A percentile compares a stretch with the other conserved stretches of the same genome.
phyloP scores from a whole-genome alignment of 495 filamentous ascomycete genomes.

The Talaromyces nanjingensis region DNA sequence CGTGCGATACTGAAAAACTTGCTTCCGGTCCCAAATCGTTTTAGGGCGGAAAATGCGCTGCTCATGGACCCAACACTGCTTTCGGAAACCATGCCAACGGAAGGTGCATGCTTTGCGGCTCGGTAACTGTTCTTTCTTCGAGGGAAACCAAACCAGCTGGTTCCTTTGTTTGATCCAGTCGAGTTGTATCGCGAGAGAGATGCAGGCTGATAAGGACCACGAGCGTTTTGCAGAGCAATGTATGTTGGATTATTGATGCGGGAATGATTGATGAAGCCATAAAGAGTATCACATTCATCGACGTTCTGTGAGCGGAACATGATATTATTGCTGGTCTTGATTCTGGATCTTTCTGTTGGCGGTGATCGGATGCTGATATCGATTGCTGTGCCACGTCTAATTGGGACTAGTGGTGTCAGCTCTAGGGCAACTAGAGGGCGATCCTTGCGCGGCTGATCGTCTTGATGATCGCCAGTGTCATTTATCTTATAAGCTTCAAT shows the following conservation, averaged over 20 bases:
- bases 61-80: constrained; percentile 52
- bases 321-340: constrained; percentile 66
- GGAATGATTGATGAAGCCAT: constrained; percentile 72
- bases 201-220: constrained; percentile 31
- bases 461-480: constrained; percentile 12
- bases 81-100: constrained; percentile 48
- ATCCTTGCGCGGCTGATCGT: constrained; percentile 26
- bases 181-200: constrained; percentile 22
- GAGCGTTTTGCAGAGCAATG: constrained; percentile 70
- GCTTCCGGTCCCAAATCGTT: constrained; percentile 56
- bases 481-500: constrained; percentile 74
- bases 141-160: constrained; percentile 40
- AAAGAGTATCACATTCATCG: constrained; percentile 73
- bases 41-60: constrained; percentile 65
- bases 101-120: constrained; percentile 45
- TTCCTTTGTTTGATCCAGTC: constrained; percentile 18
- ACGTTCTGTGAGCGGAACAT: constrained; percentile 80
- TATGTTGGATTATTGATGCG: constrained; percentile 85
- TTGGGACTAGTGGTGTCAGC: constrained; percentile 79
- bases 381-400: constrained; percentile 80
- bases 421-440: constrained; percentile 70
- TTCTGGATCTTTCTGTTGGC: constrained; percentile 60
- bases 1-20: constrained; percentile 73
- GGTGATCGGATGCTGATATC: constrained; percentile 91
- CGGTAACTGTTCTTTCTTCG: constrained; percentile 51